Percentiles rank a stretch among this genome's conserved stretches.
Conservation (phyloP, 768 basidiomycete species). For the Leccinum barrowsii region DNA sequence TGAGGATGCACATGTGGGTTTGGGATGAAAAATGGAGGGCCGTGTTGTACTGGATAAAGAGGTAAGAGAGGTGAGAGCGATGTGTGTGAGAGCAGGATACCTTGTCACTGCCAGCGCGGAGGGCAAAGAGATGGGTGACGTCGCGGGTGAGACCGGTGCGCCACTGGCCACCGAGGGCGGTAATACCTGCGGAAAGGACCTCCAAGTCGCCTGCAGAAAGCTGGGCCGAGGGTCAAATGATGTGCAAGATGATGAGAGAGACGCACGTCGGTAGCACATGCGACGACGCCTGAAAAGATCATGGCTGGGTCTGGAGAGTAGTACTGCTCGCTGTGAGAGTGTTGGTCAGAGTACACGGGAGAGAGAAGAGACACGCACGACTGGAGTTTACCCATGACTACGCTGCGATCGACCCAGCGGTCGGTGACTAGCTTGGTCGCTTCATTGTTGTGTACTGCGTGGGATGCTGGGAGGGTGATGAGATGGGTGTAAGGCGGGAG, state of each 20-base stretch:
- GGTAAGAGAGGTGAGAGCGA: neutral
- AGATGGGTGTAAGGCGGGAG: slow-evolving; percentile 50
- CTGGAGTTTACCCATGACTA: slow-evolving; percentile 55
- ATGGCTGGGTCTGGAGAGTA: slow-evolving; percentile 76
- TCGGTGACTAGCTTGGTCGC: slow-evolving; percentile 43
- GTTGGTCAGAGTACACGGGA: neutral
- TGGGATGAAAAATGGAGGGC: slow-evolving; percentile 56
- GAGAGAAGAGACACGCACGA: slow-evolving; percentile 39
- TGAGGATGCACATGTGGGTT: slow-evolving; percentile 63
- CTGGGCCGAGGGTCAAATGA: slow-evolving; percentile 26
- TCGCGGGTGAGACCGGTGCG: slow-evolving; percentile 73
- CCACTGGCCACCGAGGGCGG: slow-evolving; percentile 80
- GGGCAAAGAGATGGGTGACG: slow-evolving; percentile 81
- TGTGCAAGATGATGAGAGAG: neutral
- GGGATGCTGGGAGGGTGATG: slow-evolving; percentile 50
- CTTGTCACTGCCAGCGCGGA: slow-evolving; percentile 47
- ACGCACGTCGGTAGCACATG: slow-evolving; percentile 64
- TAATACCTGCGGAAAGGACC: slow-evolving; percentile 68
- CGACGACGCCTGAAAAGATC: slow-evolving; percentile 82
- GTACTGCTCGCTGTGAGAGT: slow-evolving; percentile 41
- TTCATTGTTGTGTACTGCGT: slow-evolving; percentile 32
- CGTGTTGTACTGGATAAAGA: slow-evolving; percentile 35
- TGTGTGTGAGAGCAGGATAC: neutral
- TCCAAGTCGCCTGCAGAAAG: slow-evolving; percentile 65
- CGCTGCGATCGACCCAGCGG: slow-evolving; percentile 68